A percentile compares a stretch with the other conserved stretches of the same genome.
Conservation (phyloP, 2,329 filamentous ascomycete genomes). For the Byssoonygena ceratinophila region DNA sequence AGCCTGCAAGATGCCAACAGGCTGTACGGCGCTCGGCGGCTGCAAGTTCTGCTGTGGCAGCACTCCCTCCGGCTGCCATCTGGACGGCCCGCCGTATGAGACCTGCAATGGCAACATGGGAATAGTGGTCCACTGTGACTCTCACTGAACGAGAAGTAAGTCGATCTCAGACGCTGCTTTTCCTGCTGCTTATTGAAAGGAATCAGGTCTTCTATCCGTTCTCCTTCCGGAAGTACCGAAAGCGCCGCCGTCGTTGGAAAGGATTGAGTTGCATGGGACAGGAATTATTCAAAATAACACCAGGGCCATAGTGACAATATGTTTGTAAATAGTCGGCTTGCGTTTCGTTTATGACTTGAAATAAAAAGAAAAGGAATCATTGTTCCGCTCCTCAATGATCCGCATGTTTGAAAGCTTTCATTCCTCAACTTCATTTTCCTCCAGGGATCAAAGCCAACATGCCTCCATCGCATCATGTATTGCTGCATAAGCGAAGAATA, state of each 20-base stretch:
- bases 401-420: no score
- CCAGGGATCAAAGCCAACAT: no score
- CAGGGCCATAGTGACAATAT: background rate
- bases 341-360: background rate
- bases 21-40: background rate
- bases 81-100: conserved; percentile 1
- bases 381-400: background rate
- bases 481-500: no score
- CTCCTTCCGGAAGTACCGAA: background rate
- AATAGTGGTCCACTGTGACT: conserved; percentile 7
- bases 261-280: background rate
- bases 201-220: background rate
- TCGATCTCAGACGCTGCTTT: background rate
- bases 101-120: conserved; percentile 5
- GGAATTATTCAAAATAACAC: background rate
- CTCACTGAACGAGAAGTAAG: conserved; percentile 3
- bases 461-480: no score
- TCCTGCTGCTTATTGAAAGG: background rate
- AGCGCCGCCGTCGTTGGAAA: background rate
- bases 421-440: no score
- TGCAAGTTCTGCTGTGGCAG: conserved; percentile 8
- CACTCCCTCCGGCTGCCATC: conserved; percentile 4
- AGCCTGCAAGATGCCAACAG: background rate
- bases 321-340: background rate
- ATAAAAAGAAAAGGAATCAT: background rate